Percentiles rank a stretch among this genome's conserved stretches.
Evolutionary conservation across 1,284 basidiomycete genomes (phyloP).

Genomic region (Termitomyces sp.): DNA sequence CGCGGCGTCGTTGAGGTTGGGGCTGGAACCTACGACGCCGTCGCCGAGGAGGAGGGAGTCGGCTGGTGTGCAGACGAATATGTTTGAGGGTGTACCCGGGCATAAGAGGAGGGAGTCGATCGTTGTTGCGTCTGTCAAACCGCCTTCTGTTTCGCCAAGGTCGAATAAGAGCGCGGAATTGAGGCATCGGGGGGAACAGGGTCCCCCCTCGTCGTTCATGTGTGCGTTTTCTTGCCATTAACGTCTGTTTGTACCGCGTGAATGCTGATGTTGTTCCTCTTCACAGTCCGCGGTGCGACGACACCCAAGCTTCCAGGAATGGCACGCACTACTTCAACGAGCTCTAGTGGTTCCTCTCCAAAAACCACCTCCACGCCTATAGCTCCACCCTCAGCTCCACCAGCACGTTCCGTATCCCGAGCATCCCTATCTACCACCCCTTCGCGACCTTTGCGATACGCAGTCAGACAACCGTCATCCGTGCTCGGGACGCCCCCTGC

Average conservation of each 20-base stretch:
- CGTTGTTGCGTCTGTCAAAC: conserved; percentile 56
- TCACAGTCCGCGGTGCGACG: conserved; percentile 36
- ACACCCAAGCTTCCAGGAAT: conserved; percentile 37
- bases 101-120: conserved; percentile 75
- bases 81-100: conserved; percentile 75
- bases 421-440: conserved; percentile 18
- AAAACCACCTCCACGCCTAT: neutral
- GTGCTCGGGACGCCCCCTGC: conserved; percentile 14
- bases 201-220: conserved; percentile 61
- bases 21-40: conserved; percentile 35
- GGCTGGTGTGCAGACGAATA: conserved; percentile 25
- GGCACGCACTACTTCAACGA: conserved; percentile 35
- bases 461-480: conserved; percentile 18
- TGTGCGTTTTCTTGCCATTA: conserved; percentile 39
- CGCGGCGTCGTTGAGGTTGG: conserved; percentile 64
- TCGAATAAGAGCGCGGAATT: conserved; percentile 67
- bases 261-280: neutral
- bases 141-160: conserved; percentile 61
- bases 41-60: conserved; percentile 29
- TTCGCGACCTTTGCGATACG: conserved; percentile 15
- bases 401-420: conserved; percentile 25
- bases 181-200: conserved; percentile 52
- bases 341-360: conserved; percentile 17
- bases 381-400: conserved; percentile 7
- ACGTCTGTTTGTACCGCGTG: neutral